phyloP scores from a whole-genome alignment of 2,329 filamentous ascomycete genomes.

The Pezicula carpinea region DNA sequence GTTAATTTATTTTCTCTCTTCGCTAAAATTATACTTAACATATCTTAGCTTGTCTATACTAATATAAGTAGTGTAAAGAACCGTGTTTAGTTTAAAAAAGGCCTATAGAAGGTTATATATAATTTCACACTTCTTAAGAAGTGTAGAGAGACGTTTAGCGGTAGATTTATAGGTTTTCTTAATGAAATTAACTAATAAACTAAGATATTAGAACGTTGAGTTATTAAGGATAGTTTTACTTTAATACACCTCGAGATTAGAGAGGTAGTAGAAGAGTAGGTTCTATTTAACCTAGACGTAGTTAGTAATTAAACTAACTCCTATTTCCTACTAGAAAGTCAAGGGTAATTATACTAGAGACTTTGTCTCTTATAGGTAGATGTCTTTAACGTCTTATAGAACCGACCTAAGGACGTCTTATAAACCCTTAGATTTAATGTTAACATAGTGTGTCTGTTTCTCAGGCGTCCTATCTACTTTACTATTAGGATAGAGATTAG shows the following conservation, averaged over 20 bases:
- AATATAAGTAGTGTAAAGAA: conserved; percentile 23
- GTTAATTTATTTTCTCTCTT: conserved; percentile 11
- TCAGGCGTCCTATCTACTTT: too few relatives aligned
- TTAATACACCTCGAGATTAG: conserved; percentile 3
- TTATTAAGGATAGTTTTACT: not conserved
- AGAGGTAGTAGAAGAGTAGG: conserved; percentile 7
- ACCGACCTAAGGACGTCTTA: too few relatives aligned
- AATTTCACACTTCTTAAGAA: conserved; percentile 26
- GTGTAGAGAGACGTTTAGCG: conserved; percentile 16
- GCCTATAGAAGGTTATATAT: conserved; percentile 32
- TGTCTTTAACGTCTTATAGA: too few relatives aligned
- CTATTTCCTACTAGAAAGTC: too few relatives aligned
- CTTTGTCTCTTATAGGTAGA: too few relatives aligned
- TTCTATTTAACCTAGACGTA: conserved; percentile 3
- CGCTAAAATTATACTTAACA: conserved; percentile 17
- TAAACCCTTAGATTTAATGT: too few relatives aligned
- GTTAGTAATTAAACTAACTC: not conserved
- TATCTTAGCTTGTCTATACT: conserved; percentile 16
- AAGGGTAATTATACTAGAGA: too few relatives aligned
- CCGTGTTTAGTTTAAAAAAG: conserved; percentile 30
- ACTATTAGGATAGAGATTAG: not conserved
- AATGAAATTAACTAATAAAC: conserved; percentile 5
- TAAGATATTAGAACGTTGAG: conserved; percentile 3
- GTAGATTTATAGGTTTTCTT: conserved; percentile 7
- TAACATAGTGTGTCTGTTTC: too few relatives aligned